A percentile compares a stretch with the other conserved stretches of the same genome.
phyloP scores from a whole-genome alignment of 768 basidiomycete genomes.

The Lyophyllum semitale region DNA sequence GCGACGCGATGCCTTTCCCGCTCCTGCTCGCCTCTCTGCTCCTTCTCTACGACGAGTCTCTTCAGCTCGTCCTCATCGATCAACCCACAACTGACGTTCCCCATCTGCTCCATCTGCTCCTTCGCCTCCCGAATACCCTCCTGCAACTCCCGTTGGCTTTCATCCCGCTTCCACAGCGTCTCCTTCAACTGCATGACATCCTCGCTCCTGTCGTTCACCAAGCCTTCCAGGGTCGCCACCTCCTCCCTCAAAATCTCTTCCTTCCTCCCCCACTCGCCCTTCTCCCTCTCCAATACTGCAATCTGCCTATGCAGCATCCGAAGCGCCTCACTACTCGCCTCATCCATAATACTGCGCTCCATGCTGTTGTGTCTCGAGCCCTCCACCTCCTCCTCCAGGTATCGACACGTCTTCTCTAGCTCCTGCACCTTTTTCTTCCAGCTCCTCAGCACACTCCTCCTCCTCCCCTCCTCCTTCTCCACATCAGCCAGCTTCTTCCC shows the following conservation, averaged over 20 bases:
- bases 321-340: conserved; percentile 77
- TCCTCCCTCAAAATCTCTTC: conserved; percentile 47
- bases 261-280: conserved; percentile 43
- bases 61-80: conserved; percentile 47
- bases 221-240: conserved; percentile 48
- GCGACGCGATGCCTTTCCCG: conserved; percentile 41
- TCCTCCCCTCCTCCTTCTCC: conserved; percentile 67
- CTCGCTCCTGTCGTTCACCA: conserved; percentile 45
- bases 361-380: conserved; percentile 78
- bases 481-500: conserved; percentile 51
- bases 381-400: conserved; percentile 87
- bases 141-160: conserved; percentile 53
- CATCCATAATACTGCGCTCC: conserved; percentile 82
- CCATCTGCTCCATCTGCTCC: conserved; percentile 63
- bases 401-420: conserved; percentile 65
- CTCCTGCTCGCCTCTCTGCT: conserved; percentile 41
- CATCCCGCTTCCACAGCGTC: conserved; percentile 47
- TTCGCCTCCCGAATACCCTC: conserved; percentile 54
- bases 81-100: conserved; percentile 42
- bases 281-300: conserved; percentile 71
- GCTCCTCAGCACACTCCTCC: conserved; percentile 49
- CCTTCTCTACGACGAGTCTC: conserved; percentile 40
- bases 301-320: conserved; percentile 82
- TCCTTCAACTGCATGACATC: conserved; percentile 48
- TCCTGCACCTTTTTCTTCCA: conserved; percentile 83